Evolutionary conservation across 2,329 filamentous ascomycete genomes (phyloP).

Genomic region (Dactylellina leptospora): DNA sequence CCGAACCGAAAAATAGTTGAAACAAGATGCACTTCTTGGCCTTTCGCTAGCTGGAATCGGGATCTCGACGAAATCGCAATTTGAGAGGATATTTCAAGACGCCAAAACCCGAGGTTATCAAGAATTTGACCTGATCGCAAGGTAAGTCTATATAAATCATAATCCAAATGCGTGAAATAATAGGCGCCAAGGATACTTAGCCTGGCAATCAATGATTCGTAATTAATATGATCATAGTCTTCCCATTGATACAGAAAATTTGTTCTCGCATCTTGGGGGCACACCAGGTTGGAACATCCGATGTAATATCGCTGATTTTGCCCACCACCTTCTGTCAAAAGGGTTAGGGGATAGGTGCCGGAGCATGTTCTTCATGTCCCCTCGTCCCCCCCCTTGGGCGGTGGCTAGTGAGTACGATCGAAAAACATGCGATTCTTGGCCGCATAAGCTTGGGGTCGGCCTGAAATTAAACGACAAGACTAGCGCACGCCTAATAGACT

Average conservation of each 20-base stretch:
- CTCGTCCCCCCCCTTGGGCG: conserved; percentile 59
- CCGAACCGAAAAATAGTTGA: conserved; percentile 65
- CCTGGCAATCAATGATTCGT: neutral
- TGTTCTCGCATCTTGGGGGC: neutral
- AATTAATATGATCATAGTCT: conserved; percentile 54
- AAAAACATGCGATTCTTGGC: neutral
- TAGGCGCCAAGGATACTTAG: too few relatives aligned
- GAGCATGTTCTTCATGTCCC: conserved; percentile 1
- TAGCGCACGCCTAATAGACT: conserved; percentile 77
- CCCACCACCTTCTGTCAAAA: conserved; percentile 57
- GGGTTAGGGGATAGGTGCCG: conserved; percentile 63
- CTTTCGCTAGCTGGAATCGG: conserved; percentile 73
- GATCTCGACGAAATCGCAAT: conserved; percentile 75
- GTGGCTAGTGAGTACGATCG: conserved; percentile 54
- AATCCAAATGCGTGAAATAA: too few relatives aligned
- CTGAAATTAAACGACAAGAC: conserved; percentile 55
- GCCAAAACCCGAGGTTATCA: conserved; percentile 65
- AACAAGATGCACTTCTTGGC: conserved; percentile 78
- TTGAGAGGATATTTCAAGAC: conserved; percentile 82
- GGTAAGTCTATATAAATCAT: conserved; percentile 6
- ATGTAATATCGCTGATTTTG: conserved; percentile 15
- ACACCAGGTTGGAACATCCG: conserved; percentile 9
- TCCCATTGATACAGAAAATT: conserved; percentile 55
- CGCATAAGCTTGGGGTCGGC: conserved; percentile 4
- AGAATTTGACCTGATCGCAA: conserved; percentile 67